Base-by-base conservation (phyloP, 1,284 basidiomycete species). In the Ceratobasidium sp. region DNA sequence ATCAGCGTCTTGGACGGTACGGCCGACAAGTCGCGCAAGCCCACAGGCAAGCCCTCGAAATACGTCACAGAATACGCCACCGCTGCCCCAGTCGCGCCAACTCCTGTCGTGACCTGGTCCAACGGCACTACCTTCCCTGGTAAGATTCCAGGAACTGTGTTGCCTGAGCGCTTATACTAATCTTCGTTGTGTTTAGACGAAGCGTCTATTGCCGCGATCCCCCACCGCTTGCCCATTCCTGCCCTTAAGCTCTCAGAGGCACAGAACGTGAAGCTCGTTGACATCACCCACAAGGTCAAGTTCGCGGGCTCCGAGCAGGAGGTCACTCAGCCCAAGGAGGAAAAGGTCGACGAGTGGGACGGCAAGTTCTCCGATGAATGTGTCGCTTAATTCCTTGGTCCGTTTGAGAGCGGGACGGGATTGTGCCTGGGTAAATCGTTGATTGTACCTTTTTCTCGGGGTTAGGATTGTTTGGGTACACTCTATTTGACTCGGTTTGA, bases 1-100 rank as follows among this genome's bases (percentile, higher is more conserved):
- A 76, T 73, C 27, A 73, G 73, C 2, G 50, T 55, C 12, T 45
- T 75, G 31, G 75, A 76, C 60, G 75, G 74, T 5, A 76, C 75
- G 13, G 72, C 72, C 3, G 57, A 70, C 34, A 10, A 13, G 1
- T 43, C 34, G 6, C 65, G 58, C 55, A 54, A 69, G 34, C 72
- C 72, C n/a, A 71, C 71, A 0, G 15, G 58, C 54, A 65, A 65
- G 29, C 68, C 58, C 13, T 69, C 68, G 43, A 72, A 50, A 10
- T 72, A 60, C 49, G 60, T 72, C 42, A 72, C 64, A 43, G 49
- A 57, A 38, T 72, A 72, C 49, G 52, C 71, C 20, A 72, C 60
- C 10, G 43, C 34, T 12, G 52, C 71, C 0, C 68, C 60, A 20
- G 35, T 65, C 12, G 49, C n/a, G 34, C 62, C 62, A 15, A 15